phyloP scores from a whole-genome alignment of 1,284 basidiomycete genomes.

The Moesziomyces sp. region DNA sequence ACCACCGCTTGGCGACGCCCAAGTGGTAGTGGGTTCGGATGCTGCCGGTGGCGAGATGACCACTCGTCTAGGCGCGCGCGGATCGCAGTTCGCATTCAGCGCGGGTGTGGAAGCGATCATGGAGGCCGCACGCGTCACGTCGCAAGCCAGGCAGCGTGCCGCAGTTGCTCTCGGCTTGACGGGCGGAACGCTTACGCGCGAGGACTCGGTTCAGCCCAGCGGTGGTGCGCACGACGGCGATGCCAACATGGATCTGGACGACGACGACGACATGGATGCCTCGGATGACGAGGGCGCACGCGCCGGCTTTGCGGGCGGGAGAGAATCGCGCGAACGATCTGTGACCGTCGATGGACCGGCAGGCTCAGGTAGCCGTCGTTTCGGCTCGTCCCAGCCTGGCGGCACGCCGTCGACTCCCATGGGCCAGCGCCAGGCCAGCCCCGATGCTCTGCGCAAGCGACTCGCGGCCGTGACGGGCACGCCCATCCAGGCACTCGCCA shows the following conservation, averaged over 20 bases:
- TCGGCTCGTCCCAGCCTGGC: conserved; percentile 40
- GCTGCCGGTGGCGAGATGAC: conserved; percentile 6
- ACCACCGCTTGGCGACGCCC: conserved; percentile 8
- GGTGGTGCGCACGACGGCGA: conserved; percentile 13
- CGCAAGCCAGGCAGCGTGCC: conserved; percentile 38
- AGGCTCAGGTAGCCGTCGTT: conserved; percentile 8
- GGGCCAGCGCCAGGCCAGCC: conserved; percentile 33
- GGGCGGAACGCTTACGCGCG: conserved; percentile 26
- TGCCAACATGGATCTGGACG: conserved; percentile 35
- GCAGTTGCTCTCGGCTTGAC: conserved; percentile 38
- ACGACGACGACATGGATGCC: conserved; percentile 29
- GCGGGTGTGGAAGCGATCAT: conserved; percentile 40
- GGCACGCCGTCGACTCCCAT: conserved; percentile 39
- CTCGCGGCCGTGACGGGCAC: conserved; percentile 42
- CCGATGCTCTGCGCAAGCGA: conserved; percentile 38
- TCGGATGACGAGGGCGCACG: conserved; percentile 28
- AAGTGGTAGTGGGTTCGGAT: conserved; percentile 1
- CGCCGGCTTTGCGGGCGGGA: conserved; percentile 14
- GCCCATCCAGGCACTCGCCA: conserved; percentile 27
- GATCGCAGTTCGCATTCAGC: conserved; percentile 28
- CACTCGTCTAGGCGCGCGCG: conserved; percentile 17
- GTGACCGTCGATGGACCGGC: conserved; percentile 19
- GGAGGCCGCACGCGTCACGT: conserved; percentile 36
- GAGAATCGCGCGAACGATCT: conserved; percentile 32
- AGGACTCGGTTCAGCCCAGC: conserved; percentile 24